Percentiles rank a stretch among this genome's conserved stretches.
Conservation (phyloP, 768 basidiomycete species). For the Kwoniella sp. region DNA sequence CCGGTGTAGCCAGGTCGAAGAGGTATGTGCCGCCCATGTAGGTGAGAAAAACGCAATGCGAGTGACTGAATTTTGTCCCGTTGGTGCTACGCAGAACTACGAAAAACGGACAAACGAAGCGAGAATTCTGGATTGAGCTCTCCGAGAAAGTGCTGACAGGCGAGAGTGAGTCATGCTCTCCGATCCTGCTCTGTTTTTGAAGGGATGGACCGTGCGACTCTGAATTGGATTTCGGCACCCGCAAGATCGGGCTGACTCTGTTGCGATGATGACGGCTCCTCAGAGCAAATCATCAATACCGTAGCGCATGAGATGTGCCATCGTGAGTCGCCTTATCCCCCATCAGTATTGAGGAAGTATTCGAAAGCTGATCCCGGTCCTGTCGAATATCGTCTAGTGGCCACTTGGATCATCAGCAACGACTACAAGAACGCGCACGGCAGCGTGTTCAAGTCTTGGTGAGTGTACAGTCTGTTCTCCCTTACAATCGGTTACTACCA, state of each 20-base stretch:
- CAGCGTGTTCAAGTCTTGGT: constrained; percentile 72
- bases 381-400: constrained; percentile 58
- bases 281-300: constrained; percentile 79
- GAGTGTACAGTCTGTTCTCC: constrained; percentile 38
- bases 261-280: background rate
- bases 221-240: background rate
- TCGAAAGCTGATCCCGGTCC: background rate
- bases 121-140: constrained; percentile 64
- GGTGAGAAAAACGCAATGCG: background rate
- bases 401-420: constrained; percentile 77
- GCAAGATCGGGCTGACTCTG: too few species aligned
- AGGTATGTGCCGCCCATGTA: constrained; percentile 32
- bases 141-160: constrained; percentile 78
- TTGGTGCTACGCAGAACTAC: constrained; percentile 4
- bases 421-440: constrained; percentile 75
- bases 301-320: constrained; percentile 93
- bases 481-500: too few species aligned
- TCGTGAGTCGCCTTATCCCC: constrained; percentile 40
- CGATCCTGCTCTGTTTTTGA: background rate
- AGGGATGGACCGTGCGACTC: background rate
- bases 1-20: constrained; percentile 55
- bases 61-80: background rate
- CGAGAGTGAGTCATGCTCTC: constrained; percentile 62
- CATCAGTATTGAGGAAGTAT: background rate
- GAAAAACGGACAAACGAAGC: constrained; percentile 19